Evolutionary conservation across 768 basidiomycete species (phyloP), one percentile per base, ranked within the genome.

Genomic region (Leucocoprinus birnbaumii): DNA sequence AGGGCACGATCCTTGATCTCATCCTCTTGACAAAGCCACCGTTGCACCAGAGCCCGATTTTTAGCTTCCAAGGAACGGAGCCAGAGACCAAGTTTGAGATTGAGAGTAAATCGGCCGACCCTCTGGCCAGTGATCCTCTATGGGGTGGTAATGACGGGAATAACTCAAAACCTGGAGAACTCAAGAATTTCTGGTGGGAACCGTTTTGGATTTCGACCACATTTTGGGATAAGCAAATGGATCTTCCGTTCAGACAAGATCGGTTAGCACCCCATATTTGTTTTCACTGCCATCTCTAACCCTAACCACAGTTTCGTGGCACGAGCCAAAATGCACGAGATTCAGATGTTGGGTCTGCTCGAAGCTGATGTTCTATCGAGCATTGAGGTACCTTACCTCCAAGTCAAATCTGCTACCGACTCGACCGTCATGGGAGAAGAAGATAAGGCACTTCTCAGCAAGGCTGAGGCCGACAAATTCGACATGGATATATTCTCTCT

Each of bases 261-360:
- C 80, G 91, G 90, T 89, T 54, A 62, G 56, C 2, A 4, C 34
- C 24, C 45, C 51, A 14, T 59, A 27, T 25, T 18, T 50, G 25
- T 6, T 19, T 34, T 7, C 2, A 21, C 38, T 26, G 16, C 46
- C 31, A 9, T 44, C 19, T 44, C 47, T 48, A 35, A 24, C 58
- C 45, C 61, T 18, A 9, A 37, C 16, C 38, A 61, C 60, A 94
- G 96, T 57, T 98, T 98, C 66, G 77, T 98, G 22, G 88, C 93
- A 4, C 84, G 96, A 26, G 94, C 91, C n/a, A 91, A 92, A 72
- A 96, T 97, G 93, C 91, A 94, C 63, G 91, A 95, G 65, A 93
- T 97, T 37, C 90, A 97, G 64, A 95, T 92, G 90, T 80, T 97
- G 1, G 95, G 95, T 5, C 73, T 96, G 8, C 75, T 96, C 42